Evolutionary conservation across 2,329 filamentous ascomycete genomes (phyloP), one percentile per base, ranked within the genome.

Genomic region (Myriosclerotinia duriaeana): DNA sequence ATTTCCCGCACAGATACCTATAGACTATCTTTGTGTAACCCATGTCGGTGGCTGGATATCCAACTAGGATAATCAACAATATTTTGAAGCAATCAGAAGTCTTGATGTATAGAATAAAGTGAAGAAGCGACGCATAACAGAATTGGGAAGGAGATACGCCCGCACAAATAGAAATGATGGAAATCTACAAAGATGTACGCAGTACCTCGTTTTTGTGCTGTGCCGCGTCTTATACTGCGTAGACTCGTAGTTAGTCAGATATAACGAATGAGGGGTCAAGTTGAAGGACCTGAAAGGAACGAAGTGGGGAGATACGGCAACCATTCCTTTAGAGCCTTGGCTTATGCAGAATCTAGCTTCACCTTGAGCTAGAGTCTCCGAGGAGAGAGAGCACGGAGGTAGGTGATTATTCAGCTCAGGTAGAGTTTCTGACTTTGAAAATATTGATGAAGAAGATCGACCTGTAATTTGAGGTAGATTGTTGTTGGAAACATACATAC

Each of bases 21-120:
- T n/a, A n/a, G n/a, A n/a, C n/a, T n/a, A 30, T 65, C 53, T 58
- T 58, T 59, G 63, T 65, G 63, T 65, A 34, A 65, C 63, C 34
- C 53, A 65, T 59, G 63, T 30, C 20, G 63, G 63, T 65, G 63
- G 63, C 63, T 59, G 63, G 20, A 38, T 44, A 58, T 58, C 55
- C 55, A 30, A 44, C 40, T 44, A n/a, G 55, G 55, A 34, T 58
- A 30, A 56, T 3, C 40, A 56, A 1, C n/a, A 44, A 58, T 26
- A n/a, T 38, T 34, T 59, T 59, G 53, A n/a, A 17, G 53, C 42
- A 54, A n/a, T 34, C n/a, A 48, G 38, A 55, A 34, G 20, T 26
- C 40, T 59, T 59, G 12, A 14, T 44, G 55, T 56, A 30, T 50
- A n/a, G 50, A 12, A 36, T 42, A 50, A 40, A 56, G 36, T 26